phyloP scores from a whole-genome alignment of 257 asterid genomes.

The Primulina tabacum region DNA sequence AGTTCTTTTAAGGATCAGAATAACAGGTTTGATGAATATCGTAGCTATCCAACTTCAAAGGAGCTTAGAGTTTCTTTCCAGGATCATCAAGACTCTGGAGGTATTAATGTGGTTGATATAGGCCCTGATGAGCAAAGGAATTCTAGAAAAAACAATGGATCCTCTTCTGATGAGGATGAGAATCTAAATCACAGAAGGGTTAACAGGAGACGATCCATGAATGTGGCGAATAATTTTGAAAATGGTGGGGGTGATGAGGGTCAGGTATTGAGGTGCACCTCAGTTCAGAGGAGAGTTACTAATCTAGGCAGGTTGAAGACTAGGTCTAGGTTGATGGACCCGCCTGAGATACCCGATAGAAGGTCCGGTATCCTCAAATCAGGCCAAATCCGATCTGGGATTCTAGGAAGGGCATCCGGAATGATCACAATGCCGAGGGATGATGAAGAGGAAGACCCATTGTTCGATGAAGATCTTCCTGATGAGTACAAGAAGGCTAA shows the following conservation, averaged over 20 bases:
- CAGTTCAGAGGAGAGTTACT: slow-evolving; percentile 48
- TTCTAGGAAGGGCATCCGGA: slow-evolving; percentile 46
- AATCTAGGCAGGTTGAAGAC: slow-evolving; percentile 56
- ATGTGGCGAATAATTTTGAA: not conserved
- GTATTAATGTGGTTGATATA: slow-evolving; percentile 34
- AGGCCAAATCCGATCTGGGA: slow-evolving; percentile 45
- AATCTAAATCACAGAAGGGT: slow-evolving; percentile 1
- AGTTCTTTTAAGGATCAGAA: slow-evolving; percentile 12
- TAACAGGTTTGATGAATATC: slow-evolving; percentile 12
- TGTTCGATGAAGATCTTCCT: slow-evolving; percentile 68
- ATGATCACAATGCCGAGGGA: slow-evolving; percentile 36
- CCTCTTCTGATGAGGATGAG: slow-evolving; percentile 40
- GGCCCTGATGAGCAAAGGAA: slow-evolving; percentile 29
- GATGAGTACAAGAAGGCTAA: slow-evolving; percentile 50
- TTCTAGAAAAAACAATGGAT: slow-evolving; percentile 1
- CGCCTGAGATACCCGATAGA: slow-evolving; percentile 36
- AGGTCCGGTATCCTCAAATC: slow-evolving; percentile 43
- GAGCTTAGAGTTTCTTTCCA: slow-evolving; percentile 39
- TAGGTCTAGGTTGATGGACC: slow-evolving; percentile 65
- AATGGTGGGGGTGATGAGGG: slow-evolving; percentile 23
- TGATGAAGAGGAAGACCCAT: slow-evolving; percentile 74
- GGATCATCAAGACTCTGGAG: slow-evolving; percentile 13
- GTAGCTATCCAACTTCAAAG: slow-evolving; percentile 26
- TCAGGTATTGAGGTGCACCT: slow-evolving; percentile 60
- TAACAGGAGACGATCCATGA: slow-evolving; percentile 35